Percentiles rank a stretch among this genome's conserved stretches.
Conservation (phyloP, 2,329 filamentous ascomycete species). For the Dryadomyces quercus-mongolicae region DNA sequence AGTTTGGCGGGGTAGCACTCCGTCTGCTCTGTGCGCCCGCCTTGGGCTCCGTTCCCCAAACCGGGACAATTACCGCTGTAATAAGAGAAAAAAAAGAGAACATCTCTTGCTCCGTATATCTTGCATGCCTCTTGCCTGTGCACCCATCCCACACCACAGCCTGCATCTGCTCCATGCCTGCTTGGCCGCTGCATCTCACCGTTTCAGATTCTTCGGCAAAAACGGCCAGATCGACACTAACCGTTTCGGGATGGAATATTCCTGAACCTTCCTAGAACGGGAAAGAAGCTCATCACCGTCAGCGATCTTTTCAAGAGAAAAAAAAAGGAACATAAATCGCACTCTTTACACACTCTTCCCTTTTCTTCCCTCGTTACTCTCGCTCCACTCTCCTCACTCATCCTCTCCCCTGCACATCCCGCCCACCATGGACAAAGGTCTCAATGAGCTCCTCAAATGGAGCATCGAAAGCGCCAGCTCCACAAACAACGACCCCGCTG, state of each 20-base stretch:
- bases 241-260: conserved; percentile 20
- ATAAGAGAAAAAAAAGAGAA: not conserved
- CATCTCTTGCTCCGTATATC: not conserved
- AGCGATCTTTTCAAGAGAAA: not conserved
- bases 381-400: not conserved
- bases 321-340: conserved; percentile 2
- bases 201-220: not conserved
- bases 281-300: conserved; percentile 12
- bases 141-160: no score
- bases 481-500: conserved; percentile 15
- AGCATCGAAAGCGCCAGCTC: conserved; percentile 19
- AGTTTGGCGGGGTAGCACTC: not conserved
- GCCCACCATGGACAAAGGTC: conserved; percentile 19
- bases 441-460: conserved; percentile 25
- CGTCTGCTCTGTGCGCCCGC: not conserved
- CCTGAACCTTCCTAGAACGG: conserved; percentile 21
- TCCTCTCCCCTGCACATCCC: not conserved
- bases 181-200: no score
- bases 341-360: not conserved
- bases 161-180: no score
- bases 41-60: not conserved
- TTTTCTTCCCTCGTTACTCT: not conserved
- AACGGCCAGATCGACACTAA: conserved; percentile 11
- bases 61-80: not conserved
- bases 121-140: no score